A percentile compares a stretch with the other conserved stretches of the same genome.
phyloP scores from a whole-genome alignment of 257 asterid genomes.

The Parsonsia alboflavescens region DNA sequence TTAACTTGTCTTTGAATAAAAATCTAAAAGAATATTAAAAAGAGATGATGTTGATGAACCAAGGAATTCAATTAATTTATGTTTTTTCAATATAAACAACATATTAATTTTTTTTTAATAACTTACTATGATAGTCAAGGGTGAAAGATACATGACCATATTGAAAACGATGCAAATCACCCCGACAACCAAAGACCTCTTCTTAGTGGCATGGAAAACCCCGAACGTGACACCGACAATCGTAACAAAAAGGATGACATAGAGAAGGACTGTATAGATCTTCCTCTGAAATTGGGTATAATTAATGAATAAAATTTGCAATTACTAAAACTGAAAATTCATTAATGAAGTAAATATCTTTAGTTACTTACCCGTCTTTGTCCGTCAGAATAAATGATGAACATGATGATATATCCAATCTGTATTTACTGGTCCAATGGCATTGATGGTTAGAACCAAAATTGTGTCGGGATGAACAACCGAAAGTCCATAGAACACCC shows the following conservation, averaged over 20 bases:
- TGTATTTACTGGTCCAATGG: constrained; percentile 43
- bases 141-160: not conserved
- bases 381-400: constrained; percentile 1
- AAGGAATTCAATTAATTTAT: not conserved
- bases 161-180: not conserved
- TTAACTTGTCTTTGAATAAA: constrained; percentile 51
- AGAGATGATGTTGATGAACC: not conserved
- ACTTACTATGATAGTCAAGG: constrained; percentile 9
- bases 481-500: constrained; percentile 68
- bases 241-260: not conserved
- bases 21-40: not conserved
- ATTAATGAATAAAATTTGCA: not conserved
- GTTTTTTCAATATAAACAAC: too few relatives aligned
- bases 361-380: not conserved
- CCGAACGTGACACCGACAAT: not conserved
- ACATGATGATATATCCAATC: constrained; percentile 24
- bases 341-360: not conserved
- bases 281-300: not conserved
- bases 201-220: not conserved
- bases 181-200: not conserved
- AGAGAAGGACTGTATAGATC: not conserved
- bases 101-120: too few relatives aligned
- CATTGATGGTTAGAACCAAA: constrained; percentile 57
- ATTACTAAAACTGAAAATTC: not conserved
- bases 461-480: constrained; percentile 52